These are phyloP conservation scores for Picea sitchensis DNA, from an alignment of 75 land plant species.

Conservation along the genomic window DNA sequence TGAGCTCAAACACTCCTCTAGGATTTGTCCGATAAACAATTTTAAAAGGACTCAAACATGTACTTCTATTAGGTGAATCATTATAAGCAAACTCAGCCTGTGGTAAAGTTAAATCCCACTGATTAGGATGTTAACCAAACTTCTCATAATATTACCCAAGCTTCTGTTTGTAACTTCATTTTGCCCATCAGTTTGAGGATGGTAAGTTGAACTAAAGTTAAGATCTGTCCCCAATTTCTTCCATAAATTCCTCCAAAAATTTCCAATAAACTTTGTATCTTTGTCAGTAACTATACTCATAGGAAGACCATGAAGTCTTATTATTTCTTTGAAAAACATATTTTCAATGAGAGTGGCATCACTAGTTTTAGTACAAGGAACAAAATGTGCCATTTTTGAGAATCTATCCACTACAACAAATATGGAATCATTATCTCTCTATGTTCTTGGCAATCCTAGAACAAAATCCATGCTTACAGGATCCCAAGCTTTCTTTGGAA, in stretches of 20 bases:
- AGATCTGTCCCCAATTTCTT: not conserved
- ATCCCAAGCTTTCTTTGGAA: not conserved
- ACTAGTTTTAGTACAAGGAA: not conserved
- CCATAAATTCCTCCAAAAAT: not conserved
- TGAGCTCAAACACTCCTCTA: not conserved
- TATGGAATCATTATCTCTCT: not conserved
- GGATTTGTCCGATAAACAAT: not conserved
- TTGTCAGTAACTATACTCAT: not conserved
- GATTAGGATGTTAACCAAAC: not conserved
- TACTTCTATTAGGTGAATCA: not conserved
- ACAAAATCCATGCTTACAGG: not conserved
- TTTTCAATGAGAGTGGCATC: not conserved
- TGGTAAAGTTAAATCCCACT: not conserved
- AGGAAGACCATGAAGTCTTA: not conserved
- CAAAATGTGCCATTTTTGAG: not conserved
- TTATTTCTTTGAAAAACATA: not conserved
- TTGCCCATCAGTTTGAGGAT: not conserved
- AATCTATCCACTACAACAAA: not conserved
- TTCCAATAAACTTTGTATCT: not conserved
- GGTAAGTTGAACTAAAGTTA: not conserved
- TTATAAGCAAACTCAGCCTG: slow-evolving; percentile 9
- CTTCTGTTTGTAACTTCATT: not conserved
- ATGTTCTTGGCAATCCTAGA: not conserved
- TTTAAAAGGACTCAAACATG: not conserved
- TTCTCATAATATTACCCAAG: not conserved